Conservation (phyloP, 371 early-diverging fungal genomes). For the Mortierella sp. region DNA sequence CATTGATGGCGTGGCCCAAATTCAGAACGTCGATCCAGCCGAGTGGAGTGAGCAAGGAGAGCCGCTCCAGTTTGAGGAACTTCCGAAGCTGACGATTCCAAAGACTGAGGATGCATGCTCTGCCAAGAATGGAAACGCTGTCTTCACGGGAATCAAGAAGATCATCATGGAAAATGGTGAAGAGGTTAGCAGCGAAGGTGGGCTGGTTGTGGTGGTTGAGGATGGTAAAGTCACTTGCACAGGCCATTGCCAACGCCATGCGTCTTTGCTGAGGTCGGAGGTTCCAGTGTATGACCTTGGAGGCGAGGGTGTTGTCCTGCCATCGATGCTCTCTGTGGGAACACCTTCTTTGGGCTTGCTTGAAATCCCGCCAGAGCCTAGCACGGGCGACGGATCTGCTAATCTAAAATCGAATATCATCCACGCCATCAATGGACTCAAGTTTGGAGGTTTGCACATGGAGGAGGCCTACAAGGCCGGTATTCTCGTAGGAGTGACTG, state of each 20-base stretch:
- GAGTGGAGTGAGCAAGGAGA: constrained; percentile 10
- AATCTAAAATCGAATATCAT: constrained; percentile 24
- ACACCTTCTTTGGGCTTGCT: constrained; percentile 56
- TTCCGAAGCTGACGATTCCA: constrained; percentile 5
- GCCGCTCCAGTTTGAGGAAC: constrained; percentile 16
- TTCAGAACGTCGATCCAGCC: constrained; percentile 19
- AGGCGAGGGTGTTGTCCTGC: constrained; percentile 31
- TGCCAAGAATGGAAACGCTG: constrained; percentile 28
- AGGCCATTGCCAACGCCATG: constrained; percentile 59
- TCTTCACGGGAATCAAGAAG: constrained; percentile 32
- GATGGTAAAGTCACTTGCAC: constrained; percentile 63
- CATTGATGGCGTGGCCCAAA: constrained; percentile 74
- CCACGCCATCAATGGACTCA: constrained; percentile 65
- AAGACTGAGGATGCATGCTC: constrained; percentile 16
- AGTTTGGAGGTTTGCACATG: constrained; percentile 64
- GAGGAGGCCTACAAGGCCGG: constrained; percentile 71
- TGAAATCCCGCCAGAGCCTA: constrained; percentile 63
- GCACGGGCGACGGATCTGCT: constrained; percentile 60
- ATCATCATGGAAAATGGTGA: constrained; percentile 15
- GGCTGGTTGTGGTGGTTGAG: constrained; percentile 45
- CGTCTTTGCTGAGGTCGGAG: constrained; percentile 1
- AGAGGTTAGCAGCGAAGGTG: constrained; percentile 4
- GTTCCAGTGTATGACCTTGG: constrained; percentile 30
- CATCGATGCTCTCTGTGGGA: constrained; percentile 55
- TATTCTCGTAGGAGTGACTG: constrained; percentile 61